Evolutionary conservation across 1,139 yeast genomes (phyloP).

Genomic region (Saccharomycopsis hybrid): DNA sequence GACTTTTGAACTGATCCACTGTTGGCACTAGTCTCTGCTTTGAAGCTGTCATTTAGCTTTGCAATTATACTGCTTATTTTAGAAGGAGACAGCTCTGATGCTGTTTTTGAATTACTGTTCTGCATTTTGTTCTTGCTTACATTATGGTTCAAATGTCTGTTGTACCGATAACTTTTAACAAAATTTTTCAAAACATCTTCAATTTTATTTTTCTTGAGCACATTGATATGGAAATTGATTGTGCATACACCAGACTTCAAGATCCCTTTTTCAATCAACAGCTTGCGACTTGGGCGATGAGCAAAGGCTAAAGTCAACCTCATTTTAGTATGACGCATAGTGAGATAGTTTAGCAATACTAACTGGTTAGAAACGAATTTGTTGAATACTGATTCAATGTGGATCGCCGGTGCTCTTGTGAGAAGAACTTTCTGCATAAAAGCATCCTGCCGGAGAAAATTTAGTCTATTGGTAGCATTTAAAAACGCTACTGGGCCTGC

Average conservation of each 20-base stretch:
- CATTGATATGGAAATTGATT: conserved; percentile 3
- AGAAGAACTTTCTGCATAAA: conserved; percentile 8
- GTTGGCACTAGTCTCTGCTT: too few species aligned
- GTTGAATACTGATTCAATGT: conserved; percentile 10
- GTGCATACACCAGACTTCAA: not conserved
- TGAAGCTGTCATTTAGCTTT: too few species aligned
- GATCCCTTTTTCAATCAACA: conserved; percentile 11
- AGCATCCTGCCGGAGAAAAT: not conserved
- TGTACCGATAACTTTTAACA: conserved; percentile 15
- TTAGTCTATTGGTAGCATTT: not conserved
- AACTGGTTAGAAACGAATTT: conserved; percentile 14
- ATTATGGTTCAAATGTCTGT: not conserved
- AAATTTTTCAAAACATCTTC: conserved; percentile 17
- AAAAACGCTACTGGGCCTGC: too few species aligned
- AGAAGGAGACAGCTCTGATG: too few species aligned
- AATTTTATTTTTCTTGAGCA: conserved; percentile 5
- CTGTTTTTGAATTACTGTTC: too few species aligned
- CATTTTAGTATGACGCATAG: conserved; percentile 4
- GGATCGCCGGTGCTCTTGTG: conserved; percentile 11
- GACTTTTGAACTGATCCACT: too few species aligned
- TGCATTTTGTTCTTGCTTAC: too few species aligned
- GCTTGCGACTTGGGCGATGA: conserved; percentile 9
- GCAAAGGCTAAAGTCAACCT: conserved; percentile 1
- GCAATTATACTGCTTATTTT: too few species aligned
- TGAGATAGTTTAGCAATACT: conserved; percentile 1